These are phyloP conservation scores for Papilionanthe hybrid DNA, from an alignment of 116 monocot species.

Conservation along the genomic window DNA sequence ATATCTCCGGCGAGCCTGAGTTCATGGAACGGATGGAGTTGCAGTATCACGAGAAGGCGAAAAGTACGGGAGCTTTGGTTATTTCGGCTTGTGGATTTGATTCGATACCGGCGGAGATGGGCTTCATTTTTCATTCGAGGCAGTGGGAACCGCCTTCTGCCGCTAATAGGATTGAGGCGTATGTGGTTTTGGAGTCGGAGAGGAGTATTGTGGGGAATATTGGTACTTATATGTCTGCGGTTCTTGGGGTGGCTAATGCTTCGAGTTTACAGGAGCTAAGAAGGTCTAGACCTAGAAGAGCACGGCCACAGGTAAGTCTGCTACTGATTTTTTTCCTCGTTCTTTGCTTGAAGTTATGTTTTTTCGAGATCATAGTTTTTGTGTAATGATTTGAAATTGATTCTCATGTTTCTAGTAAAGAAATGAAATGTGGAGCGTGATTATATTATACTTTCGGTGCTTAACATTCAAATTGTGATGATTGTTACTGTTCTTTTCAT, in stretches of 20 bases:
- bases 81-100: conserved; percentile 92
- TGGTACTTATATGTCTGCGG: conserved; percentile 81
- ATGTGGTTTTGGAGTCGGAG: conserved; percentile 72
- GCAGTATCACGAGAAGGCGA: conserved; percentile 49
- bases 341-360: not conserved
- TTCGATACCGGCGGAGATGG: conserved; percentile 93
- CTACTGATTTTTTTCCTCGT: not conserved
- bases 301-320: conserved; percentile 42
- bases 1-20: conserved; percentile 94
- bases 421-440: too few relatives aligned
- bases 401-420: too few relatives aligned
- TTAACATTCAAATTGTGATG: too few relatives aligned
- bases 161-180: conserved; percentile 56
- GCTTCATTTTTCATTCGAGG: conserved; percentile 62
- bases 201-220: conserved; percentile 72
- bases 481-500: too few relatives aligned
- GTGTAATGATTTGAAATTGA: too few relatives aligned
- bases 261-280: conserved; percentile 60
- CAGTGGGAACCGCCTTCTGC: conserved; percentile 53
- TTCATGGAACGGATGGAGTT: conserved; percentile 95
- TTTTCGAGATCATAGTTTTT: not conserved
- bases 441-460: too few relatives aligned
- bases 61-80: conserved; percentile 50
- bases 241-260: conserved; percentile 76
- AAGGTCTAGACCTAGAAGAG: conserved; percentile 59